Evolutionary conservation across 768 basidiomycete genomes (phyloP).

Genomic region (Suillus tomentosus): DNA sequence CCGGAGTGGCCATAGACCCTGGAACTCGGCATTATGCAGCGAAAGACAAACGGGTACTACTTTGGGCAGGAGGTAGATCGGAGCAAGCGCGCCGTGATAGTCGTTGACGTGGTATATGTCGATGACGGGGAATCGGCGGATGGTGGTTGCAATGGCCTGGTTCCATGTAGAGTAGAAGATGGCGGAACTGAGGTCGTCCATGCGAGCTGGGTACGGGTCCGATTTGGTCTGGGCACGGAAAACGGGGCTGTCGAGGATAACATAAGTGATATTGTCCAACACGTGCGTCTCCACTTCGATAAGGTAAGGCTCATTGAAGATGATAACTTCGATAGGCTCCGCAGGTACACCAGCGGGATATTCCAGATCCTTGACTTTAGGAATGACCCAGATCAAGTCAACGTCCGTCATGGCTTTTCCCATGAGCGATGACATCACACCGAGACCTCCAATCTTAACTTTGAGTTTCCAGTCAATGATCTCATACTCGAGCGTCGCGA

Average conservation of each 20-base stretch:
- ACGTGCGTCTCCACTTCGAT: constrained; percentile 95
- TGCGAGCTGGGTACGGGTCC: constrained; percentile 94
- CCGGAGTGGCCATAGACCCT: constrained; percentile 93
- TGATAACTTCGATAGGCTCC: constrained; percentile 94
- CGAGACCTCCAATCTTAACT: constrained; percentile 96
- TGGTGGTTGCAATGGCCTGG: constrained; percentile 91
- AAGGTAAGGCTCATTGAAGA: constrained; percentile 93
- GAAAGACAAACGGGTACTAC: constrained; percentile 89
- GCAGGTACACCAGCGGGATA: constrained; percentile 91
- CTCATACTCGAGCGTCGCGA: constrained; percentile 93
- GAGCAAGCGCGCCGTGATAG: constrained; percentile 91
- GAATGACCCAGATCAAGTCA: constrained; percentile 90
- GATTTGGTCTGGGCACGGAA: constrained; percentile 97
- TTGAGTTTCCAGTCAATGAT: constrained; percentile 97
- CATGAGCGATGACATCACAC: constrained; percentile 98
- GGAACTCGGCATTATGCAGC: constrained; percentile 96
- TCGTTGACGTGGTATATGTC: constrained; percentile 97
- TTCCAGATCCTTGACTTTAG: constrained; percentile 93
- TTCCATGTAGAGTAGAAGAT: constrained; percentile 99
- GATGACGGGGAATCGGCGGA: constrained; percentile 81
- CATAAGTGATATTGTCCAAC: constrained; percentile 93
- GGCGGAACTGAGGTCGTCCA: constrained; percentile 95
- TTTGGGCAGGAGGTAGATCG: constrained; percentile 90
- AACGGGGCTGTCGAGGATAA: constrained; percentile 92
- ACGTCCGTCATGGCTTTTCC: constrained; percentile 98